Conservation (phyloP, 2,329 filamentous ascomycete species). For the Ascochyta pisi region DNA sequence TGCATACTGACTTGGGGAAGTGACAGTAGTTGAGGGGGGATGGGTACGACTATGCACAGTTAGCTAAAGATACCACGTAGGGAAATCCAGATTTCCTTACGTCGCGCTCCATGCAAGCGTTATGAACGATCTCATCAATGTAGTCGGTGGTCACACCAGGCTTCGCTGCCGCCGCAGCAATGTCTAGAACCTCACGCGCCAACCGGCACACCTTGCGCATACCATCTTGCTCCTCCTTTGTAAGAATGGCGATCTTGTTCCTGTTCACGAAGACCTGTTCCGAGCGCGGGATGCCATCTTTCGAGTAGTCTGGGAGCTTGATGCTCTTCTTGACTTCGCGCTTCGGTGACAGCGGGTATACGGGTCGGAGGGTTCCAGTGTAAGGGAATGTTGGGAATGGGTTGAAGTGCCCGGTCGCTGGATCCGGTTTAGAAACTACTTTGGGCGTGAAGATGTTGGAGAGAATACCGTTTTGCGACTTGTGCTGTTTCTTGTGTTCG, state of each 20-base stretch:
- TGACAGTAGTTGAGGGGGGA: conserved; percentile 94
- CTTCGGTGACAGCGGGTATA: conserved; percentile 64
- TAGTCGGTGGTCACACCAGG: conserved; percentile 97
- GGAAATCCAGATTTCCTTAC: conserved; percentile 61
- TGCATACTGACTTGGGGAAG: conserved; percentile 98
- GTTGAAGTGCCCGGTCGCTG: conserved; percentile 89
- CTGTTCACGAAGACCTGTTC: conserved; percentile 71
- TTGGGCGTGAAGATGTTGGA: conserved; percentile 77
- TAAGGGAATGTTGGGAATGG: conserved; percentile 89
- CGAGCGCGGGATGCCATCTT: conserved; percentile 76
- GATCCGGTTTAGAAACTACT: conserved; percentile 87
- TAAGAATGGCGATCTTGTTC: conserved; percentile 83
- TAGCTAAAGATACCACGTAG: conserved; percentile 11
- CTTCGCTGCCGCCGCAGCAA: conserved; percentile 80
- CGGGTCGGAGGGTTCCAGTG: conserved; percentile 81
- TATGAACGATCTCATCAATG: conserved; percentile 93
- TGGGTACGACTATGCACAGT: conserved; percentile 77
- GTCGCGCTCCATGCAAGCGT: conserved; percentile 90
- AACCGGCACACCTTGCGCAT: conserved; percentile 93
- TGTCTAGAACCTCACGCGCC: conserved; percentile 89
- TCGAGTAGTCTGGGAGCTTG: conserved; percentile 83
- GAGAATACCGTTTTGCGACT: conserved; percentile 77
- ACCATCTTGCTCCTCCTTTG: conserved; percentile 78
- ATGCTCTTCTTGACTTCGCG: conserved; percentile 76
- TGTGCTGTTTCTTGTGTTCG: conserved; percentile 84